Evolutionary conservation across 495 filamentous ascomycete species (phyloP), one percentile per base, ranked within the genome.

Genomic region (Aspergillus indologenus): DNA sequence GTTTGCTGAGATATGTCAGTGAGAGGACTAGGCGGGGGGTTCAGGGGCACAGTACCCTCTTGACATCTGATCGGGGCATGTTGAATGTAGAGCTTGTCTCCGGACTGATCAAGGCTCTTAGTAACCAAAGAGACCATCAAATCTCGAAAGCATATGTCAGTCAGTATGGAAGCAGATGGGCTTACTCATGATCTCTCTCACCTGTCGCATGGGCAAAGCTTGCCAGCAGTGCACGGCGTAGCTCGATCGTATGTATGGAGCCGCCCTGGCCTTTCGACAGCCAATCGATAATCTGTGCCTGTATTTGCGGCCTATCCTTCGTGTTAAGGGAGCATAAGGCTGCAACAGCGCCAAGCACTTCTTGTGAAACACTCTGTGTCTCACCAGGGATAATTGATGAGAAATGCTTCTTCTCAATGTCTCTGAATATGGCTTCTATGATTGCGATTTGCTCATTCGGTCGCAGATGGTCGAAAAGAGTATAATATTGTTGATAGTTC

Each of bases 71-170:
- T 83, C 2, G 91, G 87, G 5, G 87, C 84, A 68, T 96, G 91
- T 58, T 86, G 89, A 63, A 97, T 91, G 65, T 87, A 92, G 40
- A 97, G 76, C 53, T 89, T 85, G 62, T 98, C 92, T 12, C 87
- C 89, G 67, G 96, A 96, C 40, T 89, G 81, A 49, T 75, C 73
- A 23, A 96, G 75, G 52, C 78, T 79, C 65, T 85, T 88, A 58
- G 89, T 83, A 18, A 95, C 65, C 12, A 95, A 66, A 4, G 64
- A 70, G 24, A 80, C 75, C 18, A 91, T 69, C 9, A 76, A 69
- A 4, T 81, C 78, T 83, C 53, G n/a, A 49, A 19, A 52, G 45
- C 19, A 19, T 12, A 23, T 47, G 53, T 74, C 67, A 74, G 53
- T 74, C 67, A 74, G 65, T 34, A 56, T 34, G 21, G 7, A 43